Percentiles rank a stretch among this genome's conserved stretches.
These are phyloP conservation scores for Pleurostoma richardsiae DNA, from an alignment of 2,329 filamentous ascomycete genomes.

Conservation along the genomic window DNA sequence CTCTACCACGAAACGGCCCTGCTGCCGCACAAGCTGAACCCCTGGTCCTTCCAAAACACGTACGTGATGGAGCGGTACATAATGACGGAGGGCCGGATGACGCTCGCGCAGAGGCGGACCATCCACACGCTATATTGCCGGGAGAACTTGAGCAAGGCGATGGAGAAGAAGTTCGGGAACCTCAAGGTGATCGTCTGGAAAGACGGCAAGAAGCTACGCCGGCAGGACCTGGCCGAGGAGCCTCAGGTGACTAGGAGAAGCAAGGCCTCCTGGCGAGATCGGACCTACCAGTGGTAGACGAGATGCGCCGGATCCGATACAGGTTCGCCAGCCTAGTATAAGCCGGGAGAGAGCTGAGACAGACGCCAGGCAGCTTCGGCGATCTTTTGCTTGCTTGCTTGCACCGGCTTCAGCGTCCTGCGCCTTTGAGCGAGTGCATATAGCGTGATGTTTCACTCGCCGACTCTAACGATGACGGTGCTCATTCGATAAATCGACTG, in stretches of 20 bases:
- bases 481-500: no score
- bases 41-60: conserved; percentile 24
- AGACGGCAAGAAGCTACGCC: conserved; percentile 9
- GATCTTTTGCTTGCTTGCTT: no score
- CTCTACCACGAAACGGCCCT: conserved; percentile 28
- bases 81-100: conserved; percentile 21
- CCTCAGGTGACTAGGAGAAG: not conserved
- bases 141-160: conserved; percentile 15
- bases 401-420: no score
- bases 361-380: no score
- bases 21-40: conserved; percentile 25
- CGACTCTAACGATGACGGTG: no score
- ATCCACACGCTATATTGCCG: conserved; percentile 20
- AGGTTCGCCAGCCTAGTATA: no score
- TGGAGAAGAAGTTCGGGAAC: conserved; percentile 21
- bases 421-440: no score
- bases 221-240: conserved; percentile 6
- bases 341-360: no score
- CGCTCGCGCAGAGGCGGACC: conserved; percentile 21
- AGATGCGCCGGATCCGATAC: no score
- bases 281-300: no score
- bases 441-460: no score
- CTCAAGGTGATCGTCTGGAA: conserved; percentile 19
- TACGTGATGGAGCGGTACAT: conserved; percentile 27
- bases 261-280: no score